Evolutionary conservation across 768 basidiomycete genomes (phyloP).

Genomic region (Galerina marginata): DNA sequence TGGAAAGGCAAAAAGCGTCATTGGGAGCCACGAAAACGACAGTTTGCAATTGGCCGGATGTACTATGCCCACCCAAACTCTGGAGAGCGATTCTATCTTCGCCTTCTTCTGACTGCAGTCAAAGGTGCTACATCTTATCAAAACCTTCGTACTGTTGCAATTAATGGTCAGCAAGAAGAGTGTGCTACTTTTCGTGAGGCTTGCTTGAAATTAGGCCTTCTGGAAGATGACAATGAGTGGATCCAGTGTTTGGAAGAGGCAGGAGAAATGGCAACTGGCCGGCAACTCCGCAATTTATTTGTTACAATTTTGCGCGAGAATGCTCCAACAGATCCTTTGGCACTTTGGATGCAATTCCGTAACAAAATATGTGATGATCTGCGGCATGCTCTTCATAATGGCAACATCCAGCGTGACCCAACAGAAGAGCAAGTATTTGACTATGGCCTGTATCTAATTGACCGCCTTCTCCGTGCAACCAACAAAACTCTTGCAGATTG

Average conservation of each 20-base stretch:
- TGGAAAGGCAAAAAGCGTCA: constrained; percentile 1
- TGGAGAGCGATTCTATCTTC: constrained; percentile 48
- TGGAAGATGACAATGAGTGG: constrained; percentile 51
- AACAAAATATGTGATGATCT: too few species aligned
- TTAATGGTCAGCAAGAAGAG: constrained; percentile 29
- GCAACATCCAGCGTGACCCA: constrained; percentile 46
- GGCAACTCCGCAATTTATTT: constrained; percentile 38
- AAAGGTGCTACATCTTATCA: constrained; percentile 37
- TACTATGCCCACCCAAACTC: constrained; percentile 41
- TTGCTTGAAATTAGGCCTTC: constrained; percentile 39
- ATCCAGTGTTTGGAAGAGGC: constrained; percentile 42
- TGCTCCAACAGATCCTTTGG: constrained; percentile 34
- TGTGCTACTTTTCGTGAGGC: constrained; percentile 41
- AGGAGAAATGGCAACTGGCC: constrained; percentile 36
- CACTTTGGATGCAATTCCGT: constrained; percentile 44
- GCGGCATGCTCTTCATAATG: too few species aligned
- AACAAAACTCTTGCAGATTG: constrained; percentile 31
- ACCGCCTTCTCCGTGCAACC: constrained; percentile 29
- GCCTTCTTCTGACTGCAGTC: constrained; percentile 42
- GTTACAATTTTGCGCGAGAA: constrained; percentile 37
- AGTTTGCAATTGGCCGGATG: constrained; percentile 47
- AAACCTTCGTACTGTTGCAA: constrained; percentile 28
- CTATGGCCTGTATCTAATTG: constrained; percentile 47
- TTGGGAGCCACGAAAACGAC: constrained; percentile 35
- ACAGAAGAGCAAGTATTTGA: constrained; percentile 36